phyloP scores from a whole-genome alignment of 345 rosid species.

The Eucalyptus melliodora region DNA sequence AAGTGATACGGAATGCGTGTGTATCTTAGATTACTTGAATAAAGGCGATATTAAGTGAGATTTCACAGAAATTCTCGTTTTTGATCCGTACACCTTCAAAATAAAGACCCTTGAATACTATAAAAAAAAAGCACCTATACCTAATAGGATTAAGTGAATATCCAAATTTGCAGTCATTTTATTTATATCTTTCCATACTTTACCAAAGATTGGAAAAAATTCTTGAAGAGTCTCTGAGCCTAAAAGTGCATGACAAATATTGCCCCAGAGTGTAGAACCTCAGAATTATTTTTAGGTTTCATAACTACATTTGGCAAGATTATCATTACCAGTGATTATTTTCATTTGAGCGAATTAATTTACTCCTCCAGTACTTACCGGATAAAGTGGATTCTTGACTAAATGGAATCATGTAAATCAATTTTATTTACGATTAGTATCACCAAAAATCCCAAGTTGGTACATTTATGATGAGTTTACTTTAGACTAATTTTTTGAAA shows the following conservation, averaged over 20 bases:
- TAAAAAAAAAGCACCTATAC: too few relatives aligned
- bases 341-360: too few relatives aligned
- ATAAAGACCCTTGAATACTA: too few relatives aligned
- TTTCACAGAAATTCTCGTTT: too few relatives aligned
- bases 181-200: not conserved
- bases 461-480: accelerated
- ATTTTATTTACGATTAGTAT: too few relatives aligned
- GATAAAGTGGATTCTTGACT: not conserved
- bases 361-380: accelerated
- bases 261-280: accelerated
- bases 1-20: not conserved
- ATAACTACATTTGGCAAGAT: not conserved
- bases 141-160: accelerated
- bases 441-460: accelerated
- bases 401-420: too few relatives aligned
- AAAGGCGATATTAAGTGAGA: not conserved
- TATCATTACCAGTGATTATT: accelerated
- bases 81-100: accelerated
- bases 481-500: too few relatives aligned
- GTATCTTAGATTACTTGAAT: not conserved
- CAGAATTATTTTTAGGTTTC: too few relatives aligned
- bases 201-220: not conserved
- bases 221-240: not conserved
- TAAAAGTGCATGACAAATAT: too few relatives aligned
- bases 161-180: not conserved